Evolutionary conservation across 805 yeast genomes (phyloP), one percentile per base, ranked within the genome.

Genomic region (Teunomyces gatunensis): DNA sequence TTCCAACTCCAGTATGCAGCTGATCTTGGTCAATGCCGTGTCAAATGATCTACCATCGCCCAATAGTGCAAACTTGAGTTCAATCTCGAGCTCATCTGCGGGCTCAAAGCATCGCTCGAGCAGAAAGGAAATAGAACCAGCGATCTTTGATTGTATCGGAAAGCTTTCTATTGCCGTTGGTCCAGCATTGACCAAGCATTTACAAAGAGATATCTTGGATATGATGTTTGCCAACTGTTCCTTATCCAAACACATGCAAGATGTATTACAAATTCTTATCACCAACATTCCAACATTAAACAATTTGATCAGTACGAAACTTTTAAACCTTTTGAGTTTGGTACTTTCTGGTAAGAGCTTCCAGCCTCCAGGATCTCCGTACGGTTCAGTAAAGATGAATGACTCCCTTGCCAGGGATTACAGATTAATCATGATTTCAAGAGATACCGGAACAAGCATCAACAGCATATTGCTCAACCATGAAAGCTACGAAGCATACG

Each of bases 121-220:
- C 25, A 76, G 91, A 49, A 85, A 82, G 59, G 90, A 86, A 42
- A 82, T 86, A 39, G 96, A 89, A 54, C 85, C 88, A 0, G 90
- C 96, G 1, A 80, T 92, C 17, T 92, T 91, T 58, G 88, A 87
- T 56, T 94, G 98, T 62, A 77, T 92, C 39, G 89, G 95, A 0
- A 87, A 89, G 66, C 69, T 94, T 32, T 91, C 97, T 0, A 77
- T 78, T 21, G 92, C 98, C 0, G 89, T 92, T 12, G 97, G 97
- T 0, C 95, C 96, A 10, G 96, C 96, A 0, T 72, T 92, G 47
- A 88, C 97, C 0, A 94, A 92, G 60, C 90, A 89, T 61, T 69
- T 94, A 47, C 91, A 89, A 53, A 79, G 85, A 51, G 96, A 89
- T 57, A 77, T 92, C 18, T 68, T 92, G 44, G 91, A 86, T 54